Base-by-base conservation (phyloP, 1,139 yeast species). In the Blastobotrys aristatus region DNA sequence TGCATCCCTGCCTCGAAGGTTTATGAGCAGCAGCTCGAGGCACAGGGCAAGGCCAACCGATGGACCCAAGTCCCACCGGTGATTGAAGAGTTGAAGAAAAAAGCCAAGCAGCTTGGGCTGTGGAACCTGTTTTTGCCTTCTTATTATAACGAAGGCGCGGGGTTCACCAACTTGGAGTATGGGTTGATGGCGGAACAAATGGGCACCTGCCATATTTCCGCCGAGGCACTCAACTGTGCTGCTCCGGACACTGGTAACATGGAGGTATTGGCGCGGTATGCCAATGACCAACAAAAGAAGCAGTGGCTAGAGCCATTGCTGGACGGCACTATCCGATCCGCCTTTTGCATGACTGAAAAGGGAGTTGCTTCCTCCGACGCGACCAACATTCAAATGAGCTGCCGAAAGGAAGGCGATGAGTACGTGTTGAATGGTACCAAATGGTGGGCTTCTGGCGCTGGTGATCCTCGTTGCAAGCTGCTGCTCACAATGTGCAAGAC, bases 221-320 rank as follows among this genome's bases (percentile, higher is more conserved):
- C 86, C 2, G 84, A 79, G 59, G 83, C 79, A 24, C 31, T 41
- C 13, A 82, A 82, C 61, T 77, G 82, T 24, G 67, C 65, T 47
- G 87, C 87, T 6, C 88, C 88, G 14, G 88, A 82, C 57, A 81
- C 87, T n/a, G 88, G 88, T 6, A 81, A 82, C 59, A 81, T 81
- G 84, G 88, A 82, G 61, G 70, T 82, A 20, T 64, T 82, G 53
- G 84, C 84, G 32, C 73, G 75, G 54, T 81, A 77, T 61, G 87
- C 83, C 30, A 73, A 68, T 44, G 66, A 64, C 1, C 67, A 63
- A 49, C 88, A 82, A 56, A 77, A 77, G 64, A 59, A 70, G 44
- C 63, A 66, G 52, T 82, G 80, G 76, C 70, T 82, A 54, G 63
- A 63, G 48, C 85, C 85, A 4, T 70, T 82, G 55, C 67, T 81